Conservation (phyloP, 768 basidiomycete genomes). For the Naganishia kalamii region DNA sequence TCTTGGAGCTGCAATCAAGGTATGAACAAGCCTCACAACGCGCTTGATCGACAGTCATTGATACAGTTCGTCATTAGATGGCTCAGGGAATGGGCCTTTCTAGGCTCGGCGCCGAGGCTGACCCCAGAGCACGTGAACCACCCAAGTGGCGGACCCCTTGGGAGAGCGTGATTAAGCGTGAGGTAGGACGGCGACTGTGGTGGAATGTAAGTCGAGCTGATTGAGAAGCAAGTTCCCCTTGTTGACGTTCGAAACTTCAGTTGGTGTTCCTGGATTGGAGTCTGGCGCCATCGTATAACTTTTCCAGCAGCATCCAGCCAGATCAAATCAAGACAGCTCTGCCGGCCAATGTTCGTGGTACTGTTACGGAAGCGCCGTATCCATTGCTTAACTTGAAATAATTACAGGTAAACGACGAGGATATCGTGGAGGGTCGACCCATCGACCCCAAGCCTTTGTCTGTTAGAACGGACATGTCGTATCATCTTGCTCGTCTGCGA, state of each 20-base stretch:
- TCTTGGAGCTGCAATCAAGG: conserved; percentile 47
- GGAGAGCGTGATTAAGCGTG: conserved; percentile 45
- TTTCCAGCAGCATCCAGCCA: conserved; percentile 42
- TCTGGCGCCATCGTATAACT: conserved; percentile 44
- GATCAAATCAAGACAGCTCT: conserved; percentile 48
- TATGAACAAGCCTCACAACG: conserved; percentile 13
- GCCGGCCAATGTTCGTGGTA: conserved; percentile 35
- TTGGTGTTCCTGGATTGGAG: conserved; percentile 47
- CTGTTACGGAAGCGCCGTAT: neutral
- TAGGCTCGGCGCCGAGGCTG: conserved; percentile 44
- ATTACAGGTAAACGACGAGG: conserved; percentile 41
- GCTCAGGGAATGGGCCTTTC: conserved; percentile 47
- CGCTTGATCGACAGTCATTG: neutral
- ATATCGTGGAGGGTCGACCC: conserved; percentile 43
- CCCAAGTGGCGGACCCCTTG: conserved; percentile 46
- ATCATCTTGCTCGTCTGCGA: conserved; percentile 42
- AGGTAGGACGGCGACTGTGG: conserved; percentile 45
- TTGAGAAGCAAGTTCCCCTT: neutral
- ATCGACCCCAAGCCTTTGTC: conserved; percentile 35
- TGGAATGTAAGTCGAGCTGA: conserved; percentile 34
- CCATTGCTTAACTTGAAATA: neutral
- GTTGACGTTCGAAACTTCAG: neutral
- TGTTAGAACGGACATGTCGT: conserved; percentile 44
- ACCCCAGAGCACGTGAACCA: conserved; percentile 29
- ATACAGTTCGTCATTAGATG: conserved; percentile 28